phyloP scores from a whole-genome alignment of 2,329 filamentous ascomycete genomes.

The Colletotrichum salicis region DNA sequence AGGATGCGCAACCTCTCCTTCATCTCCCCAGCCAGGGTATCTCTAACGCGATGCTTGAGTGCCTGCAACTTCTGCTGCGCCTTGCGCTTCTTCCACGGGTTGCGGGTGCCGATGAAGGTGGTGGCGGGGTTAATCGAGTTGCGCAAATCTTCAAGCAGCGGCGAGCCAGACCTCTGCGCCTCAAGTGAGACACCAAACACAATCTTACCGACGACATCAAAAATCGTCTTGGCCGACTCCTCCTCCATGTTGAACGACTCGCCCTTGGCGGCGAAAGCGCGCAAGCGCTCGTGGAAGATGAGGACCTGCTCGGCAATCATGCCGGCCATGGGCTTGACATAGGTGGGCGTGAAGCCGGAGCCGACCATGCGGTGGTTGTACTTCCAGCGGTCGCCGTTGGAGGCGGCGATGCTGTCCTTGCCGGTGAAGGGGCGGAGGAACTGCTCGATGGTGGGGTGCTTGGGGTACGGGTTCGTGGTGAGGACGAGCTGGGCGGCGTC shows the following conservation, averaged over 20 bases:
- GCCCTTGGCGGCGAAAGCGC: slow-evolving; percentile 26
- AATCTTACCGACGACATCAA: slow-evolving; percentile 39
- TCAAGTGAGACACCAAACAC: slow-evolving; percentile 37
- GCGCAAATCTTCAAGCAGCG: slow-evolving; percentile 35
- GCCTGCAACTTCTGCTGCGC: slow-evolving; percentile 13
- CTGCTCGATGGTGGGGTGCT: slow-evolving; percentile 32
- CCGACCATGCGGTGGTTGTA: slow-evolving; percentile 43
- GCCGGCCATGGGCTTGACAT: slow-evolving; percentile 39
- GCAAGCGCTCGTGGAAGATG: slow-evolving; percentile 38
- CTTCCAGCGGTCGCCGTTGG: slow-evolving; percentile 44
- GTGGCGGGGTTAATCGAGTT: slow-evolving; percentile 31
- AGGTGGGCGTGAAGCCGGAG: slow-evolving; percentile 41
- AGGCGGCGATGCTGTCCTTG: slow-evolving; percentile 37
- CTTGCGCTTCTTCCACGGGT: slow-evolving; percentile 30
- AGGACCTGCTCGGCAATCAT: slow-evolving; percentile 41
- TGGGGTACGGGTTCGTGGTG: slow-evolving; percentile 39
- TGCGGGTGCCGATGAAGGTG: slow-evolving; percentile 18
- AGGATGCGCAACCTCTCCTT: slow-evolving; percentile 19
- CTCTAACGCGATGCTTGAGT: slow-evolving; percentile 21
- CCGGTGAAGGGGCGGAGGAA: slow-evolving; percentile 40
- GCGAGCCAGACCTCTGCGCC: slow-evolving; percentile 37
- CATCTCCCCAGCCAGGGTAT: slow-evolving; percentile 24
- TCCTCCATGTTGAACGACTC: slow-evolving; percentile 40
- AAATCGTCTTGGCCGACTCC: slow-evolving; percentile 39
- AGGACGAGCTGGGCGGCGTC: slow-evolving; percentile 40